phyloP scores from a whole-genome alignment of 352 stramenopile genomes.

The Phytophthora uliginosa region DNA sequence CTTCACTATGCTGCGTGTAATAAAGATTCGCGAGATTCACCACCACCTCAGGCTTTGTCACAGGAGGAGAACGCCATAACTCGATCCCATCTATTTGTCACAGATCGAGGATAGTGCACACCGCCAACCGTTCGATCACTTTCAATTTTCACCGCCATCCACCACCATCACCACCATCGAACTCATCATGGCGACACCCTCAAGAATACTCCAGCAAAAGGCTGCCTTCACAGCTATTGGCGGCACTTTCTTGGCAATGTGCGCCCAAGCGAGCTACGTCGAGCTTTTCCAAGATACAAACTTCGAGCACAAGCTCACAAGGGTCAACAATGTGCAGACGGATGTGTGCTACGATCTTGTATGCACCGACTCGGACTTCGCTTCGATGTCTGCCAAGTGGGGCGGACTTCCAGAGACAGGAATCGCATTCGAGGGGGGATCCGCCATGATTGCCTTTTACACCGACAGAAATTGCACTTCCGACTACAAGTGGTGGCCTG shows the following conservation, averaged over 20 bases:
- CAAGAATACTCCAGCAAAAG: background rate
- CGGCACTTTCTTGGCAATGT: background rate
- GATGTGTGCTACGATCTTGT: background rate
- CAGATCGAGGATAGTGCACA: background rate
- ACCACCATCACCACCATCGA: background rate
- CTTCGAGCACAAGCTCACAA: background rate
- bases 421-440: background rate
- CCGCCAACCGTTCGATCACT: background rate
- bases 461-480: background rate
- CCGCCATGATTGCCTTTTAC: background rate
- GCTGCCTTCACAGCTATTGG: background rate
- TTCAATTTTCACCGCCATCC: background rate
- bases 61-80: background rate
- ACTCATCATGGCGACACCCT: background rate
- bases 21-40: background rate
- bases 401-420: background rate
- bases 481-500: constrained; percentile 2
- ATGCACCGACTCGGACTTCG: background rate
- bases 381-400: background rate
- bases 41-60: background rate
- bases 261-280: background rate
- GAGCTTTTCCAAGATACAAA: background rate
- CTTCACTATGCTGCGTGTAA: background rate
- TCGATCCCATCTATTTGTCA: background rate
- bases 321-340: background rate